These are phyloP conservation scores for Zygoascus tannicola DNA, from an alignment of 805 yeast genomes.

Conservation along the genomic window DNA sequence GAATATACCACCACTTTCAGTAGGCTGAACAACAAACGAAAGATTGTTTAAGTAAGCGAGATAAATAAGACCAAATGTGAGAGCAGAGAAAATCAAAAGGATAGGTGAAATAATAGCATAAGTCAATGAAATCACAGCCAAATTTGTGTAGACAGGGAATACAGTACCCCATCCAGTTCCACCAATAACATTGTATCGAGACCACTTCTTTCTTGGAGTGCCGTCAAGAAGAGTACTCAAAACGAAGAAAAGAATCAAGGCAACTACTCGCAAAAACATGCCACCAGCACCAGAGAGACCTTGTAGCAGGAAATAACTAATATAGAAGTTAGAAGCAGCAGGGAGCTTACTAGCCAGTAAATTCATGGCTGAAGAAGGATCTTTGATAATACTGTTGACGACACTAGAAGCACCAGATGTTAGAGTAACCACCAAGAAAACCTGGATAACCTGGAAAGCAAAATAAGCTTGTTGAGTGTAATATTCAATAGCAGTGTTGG, in stretches of 20 bases:
- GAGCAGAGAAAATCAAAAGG: conserved; percentile 62
- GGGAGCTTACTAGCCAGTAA: conserved; percentile 73
- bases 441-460: conserved; percentile 86
- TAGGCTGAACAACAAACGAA: conserved; percentile 57
- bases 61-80: conserved; percentile 63
- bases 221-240: conserved; percentile 65
- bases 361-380: conserved; percentile 65
- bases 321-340: conserved; percentile 83
- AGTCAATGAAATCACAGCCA: conserved; percentile 61
- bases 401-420: conserved; percentile 78
- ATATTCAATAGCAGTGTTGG: conserved; percentile 62
- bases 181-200: conserved; percentile 52
- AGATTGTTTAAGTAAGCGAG: conserved; percentile 72
- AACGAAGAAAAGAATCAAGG: conserved; percentile 59
- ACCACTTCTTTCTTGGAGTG: conserved; percentile 92
- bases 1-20: conserved; percentile 70
- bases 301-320: conserved; percentile 69
- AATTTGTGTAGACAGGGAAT: conserved; percentile 68
- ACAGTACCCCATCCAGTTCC: conserved; percentile 72
- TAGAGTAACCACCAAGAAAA: conserved; percentile 73
- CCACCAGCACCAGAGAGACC: conserved; percentile 77
- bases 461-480: conserved; percentile 84
- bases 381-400: conserved; percentile 58
- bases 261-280: conserved; percentile 62
- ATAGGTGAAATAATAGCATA: conserved; percentile 84